Conservation (phyloP, 257 asterid species). For the Leonotis leonurus region DNA sequence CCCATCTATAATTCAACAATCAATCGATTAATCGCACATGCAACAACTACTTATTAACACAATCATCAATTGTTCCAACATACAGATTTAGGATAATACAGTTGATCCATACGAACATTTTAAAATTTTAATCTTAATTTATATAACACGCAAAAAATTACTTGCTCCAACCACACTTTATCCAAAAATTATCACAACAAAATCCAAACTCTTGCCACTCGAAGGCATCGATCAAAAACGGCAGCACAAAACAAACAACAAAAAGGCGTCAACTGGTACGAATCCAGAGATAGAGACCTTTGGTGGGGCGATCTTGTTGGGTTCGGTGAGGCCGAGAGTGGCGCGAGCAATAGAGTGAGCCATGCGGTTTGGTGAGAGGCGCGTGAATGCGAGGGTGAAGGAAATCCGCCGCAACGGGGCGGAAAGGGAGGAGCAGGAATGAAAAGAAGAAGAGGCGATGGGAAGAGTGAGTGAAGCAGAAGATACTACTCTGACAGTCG, state of each 20-base stretch:
- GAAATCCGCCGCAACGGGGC: constrained; percentile 20
- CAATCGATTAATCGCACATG: background rate
- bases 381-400: background rate
- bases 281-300: constrained; percentile 23
- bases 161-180: background rate
- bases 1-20: background rate
- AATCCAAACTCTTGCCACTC: background rate
- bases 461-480: constrained; percentile 26
- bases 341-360: constrained; percentile 48
- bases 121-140: no score
- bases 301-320: constrained; percentile 34
- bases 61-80: no score
- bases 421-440: constrained; percentile 24
- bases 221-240: background rate
- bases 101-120: background rate
- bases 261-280: background rate
- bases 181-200: background rate
- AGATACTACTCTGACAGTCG: constrained; percentile 32
- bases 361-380: constrained; percentile 36
- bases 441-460: constrained; percentile 16
- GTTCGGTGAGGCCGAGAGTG: constrained; percentile 58
- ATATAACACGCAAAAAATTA: background rate
- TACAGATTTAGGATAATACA: background rate
- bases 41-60: no score
- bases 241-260: background rate